Evolutionary conservation across 352 stramenopile genomes (phyloP).

Genomic region (Thraustochytrium striatum): DNA sequence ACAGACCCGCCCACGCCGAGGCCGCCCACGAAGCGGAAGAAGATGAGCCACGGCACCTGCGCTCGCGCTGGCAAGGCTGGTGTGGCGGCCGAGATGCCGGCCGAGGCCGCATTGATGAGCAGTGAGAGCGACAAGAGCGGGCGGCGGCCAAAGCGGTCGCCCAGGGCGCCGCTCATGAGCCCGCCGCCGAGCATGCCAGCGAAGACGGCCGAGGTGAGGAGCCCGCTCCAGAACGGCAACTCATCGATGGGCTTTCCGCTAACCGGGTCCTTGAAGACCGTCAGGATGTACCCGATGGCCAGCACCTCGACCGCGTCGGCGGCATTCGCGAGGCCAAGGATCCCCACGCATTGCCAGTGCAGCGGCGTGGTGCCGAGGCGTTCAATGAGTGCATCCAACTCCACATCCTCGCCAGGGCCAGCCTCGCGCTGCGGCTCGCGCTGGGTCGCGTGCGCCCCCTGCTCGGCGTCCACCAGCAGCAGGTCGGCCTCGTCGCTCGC

Average conservation of each 20-base stretch:
- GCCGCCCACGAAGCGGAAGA: conserved; percentile 52
- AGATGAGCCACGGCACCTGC: conserved; percentile 13
- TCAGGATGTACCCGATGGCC: conserved; percentile 78
- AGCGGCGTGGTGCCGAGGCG: background rate
- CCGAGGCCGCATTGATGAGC: conserved; percentile 68
- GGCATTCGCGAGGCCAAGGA: conserved; percentile 64
- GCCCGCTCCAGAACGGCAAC: conserved; percentile 15
- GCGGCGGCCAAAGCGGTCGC: conserved; percentile 74
- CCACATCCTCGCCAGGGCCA: background rate
- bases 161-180: conserved; percentile 66
- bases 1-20: conserved; percentile 77
- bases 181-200: conserved; percentile 77
- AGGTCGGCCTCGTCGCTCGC: background rate
- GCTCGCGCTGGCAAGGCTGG: conserved; percentile 41
- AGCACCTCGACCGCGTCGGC: conserved; percentile 81
- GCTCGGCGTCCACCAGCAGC: background rate
- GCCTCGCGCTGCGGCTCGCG: background rate
- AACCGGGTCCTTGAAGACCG: conserved; percentile 66
- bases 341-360: conserved; percentile 12
- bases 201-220: conserved; percentile 78
- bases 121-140: conserved; percentile 69
- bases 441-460: background rate
- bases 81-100: conserved; percentile 69
- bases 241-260: conserved; percentile 47
- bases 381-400: background rate